Evolutionary conservation across 805 yeast species (phyloP).

Genomic region (Jamesozyma jinghongensis): DNA sequence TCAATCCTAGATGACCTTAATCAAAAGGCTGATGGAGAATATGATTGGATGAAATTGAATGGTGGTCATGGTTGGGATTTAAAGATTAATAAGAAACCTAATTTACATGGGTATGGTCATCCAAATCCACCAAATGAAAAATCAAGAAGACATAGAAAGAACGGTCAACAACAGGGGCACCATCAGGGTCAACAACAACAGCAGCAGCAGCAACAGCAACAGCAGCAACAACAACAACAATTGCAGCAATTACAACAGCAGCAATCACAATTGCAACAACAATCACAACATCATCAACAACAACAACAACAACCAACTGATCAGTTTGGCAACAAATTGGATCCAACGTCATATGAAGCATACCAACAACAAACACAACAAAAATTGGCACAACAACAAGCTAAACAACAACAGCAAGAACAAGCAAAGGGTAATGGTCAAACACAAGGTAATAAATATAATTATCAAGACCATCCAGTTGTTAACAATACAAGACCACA

Average conservation of each 20-base stretch:
- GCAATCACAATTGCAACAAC: constrained; percentile 8
- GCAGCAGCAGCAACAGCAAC: constrained; percentile 22
- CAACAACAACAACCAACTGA: constrained; percentile 10
- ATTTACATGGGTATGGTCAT: constrained; percentile 92
- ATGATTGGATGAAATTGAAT: constrained; percentile 96
- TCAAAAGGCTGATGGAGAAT: constrained; percentile 73
- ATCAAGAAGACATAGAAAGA: constrained; percentile 18
- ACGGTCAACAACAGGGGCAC: background rate
- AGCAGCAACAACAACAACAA: constrained; percentile 18
- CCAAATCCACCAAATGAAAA: constrained; percentile 70
- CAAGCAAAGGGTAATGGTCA: constrained; percentile 8
- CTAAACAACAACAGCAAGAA: constrained; percentile 10
- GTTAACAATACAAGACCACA: constrained; percentile 6
- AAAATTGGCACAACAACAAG: constrained; percentile 28
- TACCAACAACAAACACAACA: constrained; percentile 32
- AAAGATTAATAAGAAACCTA: constrained; percentile 80
- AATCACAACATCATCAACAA: constrained; percentile 9
- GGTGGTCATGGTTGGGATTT: constrained; percentile 96
- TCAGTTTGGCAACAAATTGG: constrained; percentile 25
- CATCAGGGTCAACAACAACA: constrained; percentile 14
- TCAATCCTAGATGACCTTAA: constrained; percentile 67
- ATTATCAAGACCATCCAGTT: constrained; percentile 16
- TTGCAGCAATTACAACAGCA: constrained; percentile 21
- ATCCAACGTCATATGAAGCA: constrained; percentile 36
- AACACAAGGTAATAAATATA: constrained; percentile 5